Base-by-base conservation (phyloP, 352 stramenopile genomes). In the Phytophthora hybrid region DNA sequence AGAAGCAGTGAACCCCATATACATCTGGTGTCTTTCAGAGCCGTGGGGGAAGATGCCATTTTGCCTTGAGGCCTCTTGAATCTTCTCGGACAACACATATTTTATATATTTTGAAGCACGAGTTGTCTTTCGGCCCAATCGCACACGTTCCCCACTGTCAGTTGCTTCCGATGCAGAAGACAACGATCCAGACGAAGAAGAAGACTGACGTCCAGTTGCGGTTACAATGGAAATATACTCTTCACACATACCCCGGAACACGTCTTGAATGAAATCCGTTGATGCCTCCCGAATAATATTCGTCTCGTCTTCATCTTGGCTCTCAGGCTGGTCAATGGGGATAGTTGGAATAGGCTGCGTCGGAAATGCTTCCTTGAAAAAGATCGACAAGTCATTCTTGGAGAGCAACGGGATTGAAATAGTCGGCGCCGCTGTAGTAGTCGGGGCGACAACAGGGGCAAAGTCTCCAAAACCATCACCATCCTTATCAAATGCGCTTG, bases 41-140 rank as follows among this genome's bases (percentile, higher is more conserved):
- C 87, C 84, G 57, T 92, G 83, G 0, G 86, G 73, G 53, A 93
- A 93, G 37, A 95, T 85, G 0, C 83, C 85, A 44, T 93, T 88
- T 64, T 90, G 84, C 6, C 80, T 73, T 13, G 86, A 81, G 7
- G 87, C 86, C 54, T 95, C 88, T 68, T 88, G 86, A 11, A 93
- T 83, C 66, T 92, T 93, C 63, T 93, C 86, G 1, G 80, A 88
- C 51, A 95, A 32, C 18, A 91, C 87, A 67, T 92, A 93, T 56
- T 92, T 93, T 39, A 93, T 73, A 73, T 93, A 90, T 63, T 90
- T 89, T 0, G 72, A 82, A n/a, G 72, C 68, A 57, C 61, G 67
- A 19, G 58, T 56, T 16, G 64, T 69, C 26, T 70, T 80, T 41
- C 39, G 63, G 32, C 59, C 39, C 60, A 77, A 63, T 19, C 31